phyloP scores from a whole-genome alignment of 176 grass and related monocot species.

The Triticum dicoccoides region DNA sequence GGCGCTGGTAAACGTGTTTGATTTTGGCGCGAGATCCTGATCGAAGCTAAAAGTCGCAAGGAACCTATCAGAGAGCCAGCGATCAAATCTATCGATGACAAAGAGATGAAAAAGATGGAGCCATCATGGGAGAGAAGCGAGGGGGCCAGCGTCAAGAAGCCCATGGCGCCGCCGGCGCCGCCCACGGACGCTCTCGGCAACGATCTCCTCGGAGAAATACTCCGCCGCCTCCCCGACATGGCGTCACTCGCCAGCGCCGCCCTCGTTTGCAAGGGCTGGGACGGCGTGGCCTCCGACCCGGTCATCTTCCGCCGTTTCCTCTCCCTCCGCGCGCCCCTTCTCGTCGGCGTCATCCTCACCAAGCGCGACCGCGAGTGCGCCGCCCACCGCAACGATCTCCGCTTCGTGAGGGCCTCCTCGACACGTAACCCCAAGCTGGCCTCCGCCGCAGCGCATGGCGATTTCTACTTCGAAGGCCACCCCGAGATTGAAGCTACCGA shows the following conservation, averaged over 20 bases:
- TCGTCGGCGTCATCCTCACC: conserved; percentile 13
- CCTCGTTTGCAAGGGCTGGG: conserved; percentile 9
- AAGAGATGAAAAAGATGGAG: not conserved
- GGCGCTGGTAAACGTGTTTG: too few relatives aligned
- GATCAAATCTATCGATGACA: too few relatives aligned
- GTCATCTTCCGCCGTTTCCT: conserved; percentile 8
- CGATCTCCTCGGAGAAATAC: not conserved
- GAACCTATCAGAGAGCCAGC: too few relatives aligned
- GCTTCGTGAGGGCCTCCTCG: not conserved
- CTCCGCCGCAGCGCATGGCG: not conserved
- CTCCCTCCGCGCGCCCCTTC: not conserved
- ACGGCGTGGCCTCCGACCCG: conserved; percentile 9
- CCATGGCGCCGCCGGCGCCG: not conserved
- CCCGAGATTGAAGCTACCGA: not conserved
- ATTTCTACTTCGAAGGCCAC: not conserved
- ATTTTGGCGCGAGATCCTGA: too few relatives aligned
- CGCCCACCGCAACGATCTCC: not conserved
- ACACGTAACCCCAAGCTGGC: not conserved
- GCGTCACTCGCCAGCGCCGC: conserved; percentile 11
- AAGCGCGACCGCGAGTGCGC: not conserved
- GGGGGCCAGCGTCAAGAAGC: not conserved
- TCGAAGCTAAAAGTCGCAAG: too few relatives aligned
- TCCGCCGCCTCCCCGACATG: conserved; percentile 24
- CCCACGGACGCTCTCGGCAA: not conserved
- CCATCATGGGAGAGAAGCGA: not conserved